Base-by-base conservation (phyloP, 2,329 filamentous ascomycete species). In the Basipetospora sp. region DNA sequence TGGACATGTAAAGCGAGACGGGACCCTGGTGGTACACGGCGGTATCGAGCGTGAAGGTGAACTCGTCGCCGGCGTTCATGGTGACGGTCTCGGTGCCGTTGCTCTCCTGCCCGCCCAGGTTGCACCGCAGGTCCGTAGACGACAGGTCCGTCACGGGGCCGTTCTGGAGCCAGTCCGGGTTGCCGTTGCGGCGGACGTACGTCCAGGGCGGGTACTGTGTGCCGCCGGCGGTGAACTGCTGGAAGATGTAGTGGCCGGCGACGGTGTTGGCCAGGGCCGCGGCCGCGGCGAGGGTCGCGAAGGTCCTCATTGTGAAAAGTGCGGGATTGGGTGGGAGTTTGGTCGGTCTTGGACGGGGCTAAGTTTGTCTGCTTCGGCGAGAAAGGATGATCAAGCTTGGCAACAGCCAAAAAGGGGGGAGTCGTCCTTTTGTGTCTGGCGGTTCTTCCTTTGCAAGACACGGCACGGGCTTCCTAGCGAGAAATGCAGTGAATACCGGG, bases 21-120 rank as follows among this genome's bases (percentile, higher is more conserved):
- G 56, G 56, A 1, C 57, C 57, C 43, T 59, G 55, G 45, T 60
- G 56, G 42, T 60, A 60, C 29, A 60, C 56, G 14, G 56, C 51
- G 1, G 42, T 39, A 43, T 59, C 56, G 11, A 53, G 48, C 8
- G 51, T 55, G 46, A 58, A 59, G 37, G 52, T 57, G 45, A 60
- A 59, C 13, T 46, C 15, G 31, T 54, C 48, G 2, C 56, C 56
- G 5, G 56, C 56, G 25, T 50, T 52, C 40, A 56, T 47, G 5
- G 44, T 45, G 29, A 51, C 43, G 3, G 55, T 56, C 15, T 53
- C 45, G 3, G 55, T 58, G 34, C 41, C 39, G 15, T 46, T 48
- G 10, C 53, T 53, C 16, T 46, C 40, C 10, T 51, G 38, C 18
- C 44, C 57, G 34, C 57, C 57, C 5, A 53, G 54, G 44, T 59